Base-by-base conservation (phyloP, 768 basidiomycete genomes). In the Cystofilobasidium ferigula region DNA sequence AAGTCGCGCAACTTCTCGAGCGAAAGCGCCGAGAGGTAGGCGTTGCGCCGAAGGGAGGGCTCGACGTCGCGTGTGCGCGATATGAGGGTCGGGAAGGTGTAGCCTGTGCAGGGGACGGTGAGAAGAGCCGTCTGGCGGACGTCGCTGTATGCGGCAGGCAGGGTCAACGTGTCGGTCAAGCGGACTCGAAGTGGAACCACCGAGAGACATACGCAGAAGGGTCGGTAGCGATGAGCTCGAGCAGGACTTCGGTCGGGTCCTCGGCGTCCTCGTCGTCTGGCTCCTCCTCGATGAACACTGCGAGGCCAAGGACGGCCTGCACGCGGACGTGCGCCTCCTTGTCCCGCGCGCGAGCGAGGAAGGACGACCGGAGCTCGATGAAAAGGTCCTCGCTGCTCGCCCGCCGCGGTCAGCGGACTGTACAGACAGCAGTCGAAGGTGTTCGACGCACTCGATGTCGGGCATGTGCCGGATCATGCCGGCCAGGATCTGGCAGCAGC, bases 31-130 rank as follows among this genome's bases (percentile, higher is more conserved):
- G 79, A 74, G 13, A 80, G 78, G 73, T 87, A 94, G 5, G 90
- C 81, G 16, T 85, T 79, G 63, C 85, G 86, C 63, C 94, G 87
- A 43, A 88, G 80, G 51, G 80, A 80, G 0, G 81, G 77, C 70
- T 95, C 94, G 20, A 83, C 80, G 73, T 98, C 94, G 26, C 88
- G 83, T 3, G 84, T 86, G 34, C 93, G 84, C 1, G 81, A 79
- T 13, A 98, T 81, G 48, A 97, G 81, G 38, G 79, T 77, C 0
- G 84, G 80, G 0, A 97, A 77, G 0, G 85, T 87, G 0, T 75
- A 71, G 0, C 76, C 71, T 38, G 79, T 80, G 10, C 85, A 74
- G 0, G 85, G 83, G 0, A 93, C 80, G 70, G 88, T 88, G 64
- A 85, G 78, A 0, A 95, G 78, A 0, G 84, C 82, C 0, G 86